Evolutionary conservation across 768 basidiomycete genomes (phyloP).

Genomic region (Jaapia argillacea): DNA sequence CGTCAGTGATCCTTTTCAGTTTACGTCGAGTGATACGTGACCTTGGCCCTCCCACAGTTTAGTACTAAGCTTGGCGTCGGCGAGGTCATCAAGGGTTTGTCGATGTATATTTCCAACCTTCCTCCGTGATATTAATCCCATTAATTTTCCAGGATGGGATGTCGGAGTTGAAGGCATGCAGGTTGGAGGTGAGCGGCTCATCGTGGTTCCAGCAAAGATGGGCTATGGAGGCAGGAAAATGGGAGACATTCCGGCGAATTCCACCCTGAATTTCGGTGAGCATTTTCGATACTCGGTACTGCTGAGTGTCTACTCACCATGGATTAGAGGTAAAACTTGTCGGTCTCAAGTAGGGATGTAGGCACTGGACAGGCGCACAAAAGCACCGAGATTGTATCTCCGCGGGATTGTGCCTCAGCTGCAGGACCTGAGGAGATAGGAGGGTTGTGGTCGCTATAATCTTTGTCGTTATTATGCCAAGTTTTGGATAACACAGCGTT

Average conservation of each 20-base stretch:
- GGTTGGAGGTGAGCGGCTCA: conserved; percentile 75
- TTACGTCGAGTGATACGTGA: conserved; percentile 4
- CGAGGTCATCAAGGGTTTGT: conserved; percentile 83
- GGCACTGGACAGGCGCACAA: too few relatives aligned
- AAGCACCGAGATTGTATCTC: too few relatives aligned
- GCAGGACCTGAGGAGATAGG: too few relatives aligned
- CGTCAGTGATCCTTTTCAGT: conserved; percentile 32
- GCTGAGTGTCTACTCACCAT: background rate
- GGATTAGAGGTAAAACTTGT: conserved; percentile 9
- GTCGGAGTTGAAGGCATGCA: conserved; percentile 89
- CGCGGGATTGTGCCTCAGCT: too few relatives aligned
- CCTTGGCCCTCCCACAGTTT: conserved; percentile 34
- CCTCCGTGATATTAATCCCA: background rate
- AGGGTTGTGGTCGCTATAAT: too few relatives aligned
- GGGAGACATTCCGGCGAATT: conserved; percentile 62
- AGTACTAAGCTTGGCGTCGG: conserved; percentile 73
- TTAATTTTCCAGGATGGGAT: conserved; percentile 62
- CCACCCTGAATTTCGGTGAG: conserved; percentile 77
- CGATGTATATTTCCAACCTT: background rate
- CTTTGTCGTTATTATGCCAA: too few relatives aligned
- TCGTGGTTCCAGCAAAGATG: conserved; percentile 64
- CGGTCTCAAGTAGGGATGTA: conserved; percentile 4
- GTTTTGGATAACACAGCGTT: too few relatives aligned
- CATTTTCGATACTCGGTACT: conserved; percentile 5
- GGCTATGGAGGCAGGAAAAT: conserved; percentile 62